Conservation (phyloP, 2,329 filamentous ascomycete genomes). For the Fusarium devonianum region DNA sequence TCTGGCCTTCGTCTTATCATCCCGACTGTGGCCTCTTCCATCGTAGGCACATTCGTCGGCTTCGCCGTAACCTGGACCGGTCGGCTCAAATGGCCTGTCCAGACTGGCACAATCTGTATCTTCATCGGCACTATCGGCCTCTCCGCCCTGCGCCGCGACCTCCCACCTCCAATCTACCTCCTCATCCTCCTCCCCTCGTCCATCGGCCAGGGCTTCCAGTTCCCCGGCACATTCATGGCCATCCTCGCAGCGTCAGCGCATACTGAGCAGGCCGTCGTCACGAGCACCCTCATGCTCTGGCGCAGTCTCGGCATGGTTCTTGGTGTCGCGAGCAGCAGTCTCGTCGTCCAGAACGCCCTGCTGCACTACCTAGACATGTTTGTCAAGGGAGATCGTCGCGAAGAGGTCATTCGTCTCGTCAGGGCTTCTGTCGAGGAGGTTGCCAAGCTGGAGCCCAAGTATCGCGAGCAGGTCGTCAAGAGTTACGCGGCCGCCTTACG, state of each 20-base stretch:
- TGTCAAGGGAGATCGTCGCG: slow-evolving; percentile 66
- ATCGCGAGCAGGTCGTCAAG: slow-evolving; percentile 61
- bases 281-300: slow-evolving; percentile 75
- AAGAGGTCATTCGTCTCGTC: slow-evolving; percentile 60
- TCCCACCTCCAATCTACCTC: slow-evolving; percentile 62
- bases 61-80: slow-evolving; percentile 68
- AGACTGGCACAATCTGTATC: slow-evolving; percentile 57
- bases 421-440: slow-evolving; percentile 64
- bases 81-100: slow-evolving; percentile 65
- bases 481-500: slow-evolving; percentile 62
- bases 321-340: slow-evolving; percentile 74
- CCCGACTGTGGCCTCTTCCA: slow-evolving; percentile 64
- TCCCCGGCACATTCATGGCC: slow-evolving; percentile 69
- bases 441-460: slow-evolving; percentile 51
- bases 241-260: slow-evolving; percentile 67
- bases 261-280: slow-evolving; percentile 71
- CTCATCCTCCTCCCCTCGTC: slow-evolving; percentile 63
- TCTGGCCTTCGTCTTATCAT: slow-evolving; percentile 77
- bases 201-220: slow-evolving; percentile 69
- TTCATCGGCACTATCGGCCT: slow-evolving; percentile 61
- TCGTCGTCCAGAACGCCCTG: slow-evolving; percentile 77
- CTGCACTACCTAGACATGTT: slow-evolving; percentile 63
- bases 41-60: slow-evolving; percentile 64
- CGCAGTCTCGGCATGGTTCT: slow-evolving; percentile 75
- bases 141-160: slow-evolving; percentile 56